phyloP scores from a whole-genome alignment of 176 grass and related monocot genomes.

The Musa schizocarpa region DNA sequence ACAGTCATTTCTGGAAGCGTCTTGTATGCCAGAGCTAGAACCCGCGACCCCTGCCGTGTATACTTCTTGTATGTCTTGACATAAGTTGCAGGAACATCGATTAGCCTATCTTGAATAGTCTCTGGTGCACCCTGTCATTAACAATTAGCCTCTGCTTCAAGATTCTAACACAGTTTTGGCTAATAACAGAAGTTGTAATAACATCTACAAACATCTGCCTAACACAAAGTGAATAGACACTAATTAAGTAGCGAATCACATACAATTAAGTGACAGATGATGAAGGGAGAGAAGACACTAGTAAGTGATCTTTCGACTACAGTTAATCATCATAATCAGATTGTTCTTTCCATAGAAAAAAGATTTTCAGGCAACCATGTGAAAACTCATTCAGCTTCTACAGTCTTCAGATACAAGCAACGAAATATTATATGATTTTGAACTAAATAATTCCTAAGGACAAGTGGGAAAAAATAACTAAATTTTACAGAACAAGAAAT shows the following conservation, averaged over 20 bases:
- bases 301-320: background rate
- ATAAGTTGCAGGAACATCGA: conserved; percentile 70
- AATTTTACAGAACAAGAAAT: background rate
- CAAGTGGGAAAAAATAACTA: background rate
- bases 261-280: background rate
- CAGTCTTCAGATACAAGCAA: background rate
- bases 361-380: background rate
- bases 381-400: background rate
- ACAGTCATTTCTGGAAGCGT: conserved; percentile 91
- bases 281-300: background rate
- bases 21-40: conserved; percentile 94
- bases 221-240: background rate
- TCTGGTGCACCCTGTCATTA: conserved; percentile 81
- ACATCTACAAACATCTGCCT: background rate
- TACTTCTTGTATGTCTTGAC: conserved; percentile 98
- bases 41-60: conserved; percentile 87
- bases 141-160: background rate
- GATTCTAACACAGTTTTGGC: conserved; percentile 2
- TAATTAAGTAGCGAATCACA: background rate
- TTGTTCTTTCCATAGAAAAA: background rate
- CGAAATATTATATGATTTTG: background rate
- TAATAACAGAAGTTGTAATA: conserved; percentile 3
- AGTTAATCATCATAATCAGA: background rate
- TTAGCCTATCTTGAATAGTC: conserved; percentile 91
- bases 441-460: background rate